phyloP scores from a whole-genome alignment of 1,284 basidiomycete genomes.

The Sanghuangporus sanghuang region DNA sequence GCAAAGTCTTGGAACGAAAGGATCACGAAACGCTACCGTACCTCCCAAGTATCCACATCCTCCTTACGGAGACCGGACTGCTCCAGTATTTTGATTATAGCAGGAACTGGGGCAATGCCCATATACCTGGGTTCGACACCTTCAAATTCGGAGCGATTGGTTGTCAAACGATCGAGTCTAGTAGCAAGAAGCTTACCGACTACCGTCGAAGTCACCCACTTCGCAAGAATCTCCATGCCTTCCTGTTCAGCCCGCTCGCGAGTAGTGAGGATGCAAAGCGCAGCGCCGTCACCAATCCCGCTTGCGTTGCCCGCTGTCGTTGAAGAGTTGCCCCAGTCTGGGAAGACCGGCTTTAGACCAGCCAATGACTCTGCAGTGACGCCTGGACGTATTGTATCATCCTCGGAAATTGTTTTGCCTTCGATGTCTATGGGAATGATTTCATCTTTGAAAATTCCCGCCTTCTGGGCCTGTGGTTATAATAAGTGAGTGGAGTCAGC shows the following conservation, averaged over 20 bases:
- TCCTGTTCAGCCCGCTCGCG: conserved; percentile 80
- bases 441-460: conserved; percentile 72
- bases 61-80: conserved; percentile 73
- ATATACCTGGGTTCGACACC: conserved; percentile 84
- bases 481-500: not conserved
- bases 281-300: conserved; percentile 93
- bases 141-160: conserved; percentile 31
- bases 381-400: conserved; percentile 78
- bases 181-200: conserved; percentile 52
- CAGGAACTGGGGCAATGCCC: conserved; percentile 82
- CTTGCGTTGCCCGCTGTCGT: conserved; percentile 85
- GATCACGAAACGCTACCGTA: conserved; percentile 39
- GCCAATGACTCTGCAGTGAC: conserved; percentile 68
- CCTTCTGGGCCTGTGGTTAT: conserved; percentile 44
- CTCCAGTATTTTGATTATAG: conserved; percentile 76
- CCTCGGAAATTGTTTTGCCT: conserved; percentile 54
- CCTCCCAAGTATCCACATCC: conserved; percentile 88
- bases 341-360: conserved; percentile 69
- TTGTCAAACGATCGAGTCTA: not conserved
- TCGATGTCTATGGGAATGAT: conserved; percentile 72
- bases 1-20: conserved; percentile 28
- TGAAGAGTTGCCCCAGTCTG: conserved; percentile 68
- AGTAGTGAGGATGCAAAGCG: conserved; percentile 83
- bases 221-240: conserved; percentile 83
- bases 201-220: conserved; percentile 79